A percentile compares a stretch with the other conserved stretches of the same genome.
phyloP scores from a whole-genome alignment of 148 eudicot species.

The Linanthus parryae region DNA sequence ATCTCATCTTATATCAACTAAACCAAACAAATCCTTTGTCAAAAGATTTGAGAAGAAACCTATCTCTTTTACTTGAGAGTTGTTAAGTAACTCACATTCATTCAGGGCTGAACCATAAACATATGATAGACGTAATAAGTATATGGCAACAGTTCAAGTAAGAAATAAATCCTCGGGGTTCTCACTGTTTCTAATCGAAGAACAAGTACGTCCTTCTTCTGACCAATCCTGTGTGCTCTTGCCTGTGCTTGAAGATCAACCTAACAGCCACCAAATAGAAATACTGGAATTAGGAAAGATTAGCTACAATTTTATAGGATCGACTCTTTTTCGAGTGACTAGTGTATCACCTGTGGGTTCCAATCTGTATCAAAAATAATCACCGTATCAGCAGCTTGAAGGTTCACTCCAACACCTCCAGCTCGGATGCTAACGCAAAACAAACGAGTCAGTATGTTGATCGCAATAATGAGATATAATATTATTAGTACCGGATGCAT shows the following conservation, averaged over 20 bases:
- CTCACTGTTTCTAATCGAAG: constrained; percentile 95
- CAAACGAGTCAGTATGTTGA: constrained; percentile 5
- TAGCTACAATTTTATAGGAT: not conserved
- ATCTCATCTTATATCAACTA: too few species aligned
- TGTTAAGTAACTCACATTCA: too few species aligned
- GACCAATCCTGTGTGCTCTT: constrained; percentile 99
- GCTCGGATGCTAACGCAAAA: constrained; percentile 77
- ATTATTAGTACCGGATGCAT: too few species aligned
- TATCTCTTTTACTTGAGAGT: too few species aligned
- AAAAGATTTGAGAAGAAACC: too few species aligned
- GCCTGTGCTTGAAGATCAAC: constrained; percentile 99
- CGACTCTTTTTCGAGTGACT: not conserved
- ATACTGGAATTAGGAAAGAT: not conserved
- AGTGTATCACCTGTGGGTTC: constrained; percentile 83
- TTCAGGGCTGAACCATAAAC: too few species aligned
- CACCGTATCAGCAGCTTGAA: constrained; percentile 99
- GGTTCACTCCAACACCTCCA: constrained; percentile 99
- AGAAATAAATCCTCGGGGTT: too few species aligned
- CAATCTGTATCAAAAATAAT: constrained; percentile 99
- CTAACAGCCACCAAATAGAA: constrained; percentile 27
- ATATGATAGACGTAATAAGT: too few species aligned
- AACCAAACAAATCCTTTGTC: too few species aligned
- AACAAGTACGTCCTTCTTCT: constrained; percentile 98
- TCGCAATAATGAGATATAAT: not conserved
- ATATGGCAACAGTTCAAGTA: too few species aligned